Evolutionary conservation across 2,329 filamentous ascomycete species (phyloP).

Genomic region (Zelopaecilomyces penicillatus): DNA sequence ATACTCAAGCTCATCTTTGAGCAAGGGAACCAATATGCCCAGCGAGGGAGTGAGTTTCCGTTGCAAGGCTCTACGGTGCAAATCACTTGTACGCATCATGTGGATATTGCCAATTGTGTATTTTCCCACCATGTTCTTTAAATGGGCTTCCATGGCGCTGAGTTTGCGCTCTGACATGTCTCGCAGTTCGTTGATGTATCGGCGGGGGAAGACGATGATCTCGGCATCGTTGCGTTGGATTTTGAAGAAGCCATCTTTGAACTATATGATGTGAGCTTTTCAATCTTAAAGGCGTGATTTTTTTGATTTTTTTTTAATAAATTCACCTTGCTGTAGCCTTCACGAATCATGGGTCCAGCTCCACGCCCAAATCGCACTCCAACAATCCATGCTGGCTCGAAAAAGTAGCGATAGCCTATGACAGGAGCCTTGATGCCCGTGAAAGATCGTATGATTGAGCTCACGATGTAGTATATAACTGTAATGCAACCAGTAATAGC

Average conservation of each 20-base stretch:
- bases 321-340: background rate
- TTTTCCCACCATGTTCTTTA: constrained; percentile 24
- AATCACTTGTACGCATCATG: constrained; percentile 35
- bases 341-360: background rate
- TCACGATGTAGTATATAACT: background rate
- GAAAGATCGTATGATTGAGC: background rate
- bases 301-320: background rate
- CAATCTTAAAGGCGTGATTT: background rate
- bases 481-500: too few relatives aligned
- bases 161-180: constrained; percentile 38
- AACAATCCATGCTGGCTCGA: background rate
- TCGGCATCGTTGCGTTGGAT: background rate
- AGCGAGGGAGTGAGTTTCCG: constrained; percentile 14
- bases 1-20: constrained; percentile 38
- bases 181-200: constrained; percentile 34
- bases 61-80: constrained; percentile 28
- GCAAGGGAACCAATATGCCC: constrained; percentile 33
- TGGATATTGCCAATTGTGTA: constrained; percentile 42
- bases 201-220: background rate
- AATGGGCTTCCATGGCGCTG: constrained; percentile 31
- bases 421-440: background rate
- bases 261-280: background rate
- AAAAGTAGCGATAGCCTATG: background rate
- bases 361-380: background rate
- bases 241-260: background rate